Conservation (phyloP, 2,329 filamentous ascomycete genomes). For the Metarhizium guizhouense region DNA sequence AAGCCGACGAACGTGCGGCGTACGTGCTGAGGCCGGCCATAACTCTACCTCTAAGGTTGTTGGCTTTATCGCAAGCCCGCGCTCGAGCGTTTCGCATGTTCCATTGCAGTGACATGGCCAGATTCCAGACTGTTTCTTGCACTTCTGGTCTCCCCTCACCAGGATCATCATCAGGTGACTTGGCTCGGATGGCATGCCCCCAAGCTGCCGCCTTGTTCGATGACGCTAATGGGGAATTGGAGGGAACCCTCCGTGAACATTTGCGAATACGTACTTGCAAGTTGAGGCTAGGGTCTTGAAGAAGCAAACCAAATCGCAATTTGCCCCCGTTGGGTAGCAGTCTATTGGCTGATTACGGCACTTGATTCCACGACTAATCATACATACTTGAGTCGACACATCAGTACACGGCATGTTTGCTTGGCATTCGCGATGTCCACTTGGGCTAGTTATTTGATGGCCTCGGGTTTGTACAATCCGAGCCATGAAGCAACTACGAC, state of each 20-base stretch:
- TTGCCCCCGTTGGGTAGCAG: not conserved
- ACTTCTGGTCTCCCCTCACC: not conserved
- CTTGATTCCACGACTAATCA: too few species aligned
- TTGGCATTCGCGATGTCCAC: not conserved
- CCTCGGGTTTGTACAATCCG: not conserved
- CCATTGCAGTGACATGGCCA: not conserved
- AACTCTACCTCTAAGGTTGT: not conserved
- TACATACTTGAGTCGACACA: too few species aligned
- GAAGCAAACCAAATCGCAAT: not conserved
- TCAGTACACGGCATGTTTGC: not conserved
- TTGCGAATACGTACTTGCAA: too few species aligned
- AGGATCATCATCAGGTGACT: not conserved
- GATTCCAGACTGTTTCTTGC: not conserved
- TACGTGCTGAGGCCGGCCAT: not conserved
- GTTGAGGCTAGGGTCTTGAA: not conserved
- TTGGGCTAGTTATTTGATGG: not conserved
- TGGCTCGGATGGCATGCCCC: not conserved
- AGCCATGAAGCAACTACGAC: not conserved
- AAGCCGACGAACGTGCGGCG: not conserved
- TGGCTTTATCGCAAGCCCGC: not conserved
- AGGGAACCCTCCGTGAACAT: not conserved
- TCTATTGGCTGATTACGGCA: too few species aligned
- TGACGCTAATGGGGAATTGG: not conserved
- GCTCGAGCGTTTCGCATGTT: not conserved
- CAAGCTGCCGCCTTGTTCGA: not conserved